phyloP scores from a whole-genome alignment of 2,329 filamentous ascomycete genomes.

The Pseudogymnoascus sp. region DNA sequence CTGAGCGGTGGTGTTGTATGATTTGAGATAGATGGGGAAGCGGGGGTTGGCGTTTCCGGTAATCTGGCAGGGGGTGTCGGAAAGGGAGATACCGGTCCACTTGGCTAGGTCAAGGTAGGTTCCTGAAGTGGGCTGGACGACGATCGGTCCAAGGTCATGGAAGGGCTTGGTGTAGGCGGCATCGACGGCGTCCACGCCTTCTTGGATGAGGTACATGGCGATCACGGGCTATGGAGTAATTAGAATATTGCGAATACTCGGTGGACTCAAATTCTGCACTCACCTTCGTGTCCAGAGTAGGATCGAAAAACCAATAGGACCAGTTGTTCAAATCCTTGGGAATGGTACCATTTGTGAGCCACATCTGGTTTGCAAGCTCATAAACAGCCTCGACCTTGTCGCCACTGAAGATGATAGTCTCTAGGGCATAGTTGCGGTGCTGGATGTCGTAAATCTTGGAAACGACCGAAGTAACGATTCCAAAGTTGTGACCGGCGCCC shows the following conservation, averaged over 20 bases:
- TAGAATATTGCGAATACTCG: background rate
- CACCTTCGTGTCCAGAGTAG: slow-evolving; percentile 34
- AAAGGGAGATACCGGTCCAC: slow-evolving; percentile 36
- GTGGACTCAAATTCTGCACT: slow-evolving; percentile 19
- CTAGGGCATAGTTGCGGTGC: slow-evolving; percentile 30
- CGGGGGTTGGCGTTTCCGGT: slow-evolving; percentile 15
- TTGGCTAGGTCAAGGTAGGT: slow-evolving; percentile 37
- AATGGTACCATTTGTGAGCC: slow-evolving; percentile 36
- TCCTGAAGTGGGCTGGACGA: slow-evolving; percentile 27
- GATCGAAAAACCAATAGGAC: slow-evolving; percentile 38
- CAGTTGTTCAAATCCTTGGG: slow-evolving; percentile 39
- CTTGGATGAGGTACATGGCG: slow-evolving; percentile 34
- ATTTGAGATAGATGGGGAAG: slow-evolving; percentile 19
- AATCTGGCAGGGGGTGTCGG: slow-evolving; percentile 28
- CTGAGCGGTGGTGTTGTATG: slow-evolving; percentile 18
- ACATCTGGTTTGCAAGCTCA: slow-evolving; percentile 35
- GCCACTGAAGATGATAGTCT: slow-evolving; percentile 37
- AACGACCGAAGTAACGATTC: slow-evolving; percentile 42
- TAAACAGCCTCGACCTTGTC: slow-evolving; percentile 43
- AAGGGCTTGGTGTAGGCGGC: slow-evolving; percentile 35
- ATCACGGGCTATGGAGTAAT: slow-evolving; percentile 30
- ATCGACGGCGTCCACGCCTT: slow-evolving; percentile 35
- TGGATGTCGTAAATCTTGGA: slow-evolving; percentile 38
- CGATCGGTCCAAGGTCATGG: slow-evolving; percentile 32
- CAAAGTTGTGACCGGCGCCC: slow-evolving; percentile 51